A percentile compares a stretch with the other conserved stretches of the same genome.
These are phyloP conservation scores for Colletotrichum sp. DNA, from an alignment of 2,329 filamentous ascomycete genomes.

Conservation along the genomic window DNA sequence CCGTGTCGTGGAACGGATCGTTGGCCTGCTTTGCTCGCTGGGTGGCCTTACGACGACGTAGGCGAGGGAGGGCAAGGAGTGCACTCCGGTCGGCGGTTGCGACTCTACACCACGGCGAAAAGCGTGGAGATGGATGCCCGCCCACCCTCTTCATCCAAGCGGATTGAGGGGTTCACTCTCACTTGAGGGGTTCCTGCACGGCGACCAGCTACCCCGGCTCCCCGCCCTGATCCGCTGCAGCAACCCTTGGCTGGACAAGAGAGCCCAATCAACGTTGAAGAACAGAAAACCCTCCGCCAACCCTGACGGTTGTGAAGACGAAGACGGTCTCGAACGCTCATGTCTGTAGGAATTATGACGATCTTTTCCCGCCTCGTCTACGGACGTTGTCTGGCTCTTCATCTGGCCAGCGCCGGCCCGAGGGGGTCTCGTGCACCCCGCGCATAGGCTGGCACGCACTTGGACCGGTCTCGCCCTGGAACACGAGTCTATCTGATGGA, in stretches of 20 bases:
- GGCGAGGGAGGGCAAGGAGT: background rate
- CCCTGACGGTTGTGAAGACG: background rate
- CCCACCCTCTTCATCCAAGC: background rate
- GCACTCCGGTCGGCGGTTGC: background rate
- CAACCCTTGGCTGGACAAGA: background rate
- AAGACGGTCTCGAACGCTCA: background rate
- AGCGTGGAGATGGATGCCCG: background rate
- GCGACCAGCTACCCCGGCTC: background rate
- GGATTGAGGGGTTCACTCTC: background rate
- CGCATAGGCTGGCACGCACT: background rate
- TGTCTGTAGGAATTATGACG: background rate
- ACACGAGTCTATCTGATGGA: background rate
- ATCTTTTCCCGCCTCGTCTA: background rate
- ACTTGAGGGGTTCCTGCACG: slow-evolving; percentile 18
- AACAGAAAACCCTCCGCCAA: background rate
- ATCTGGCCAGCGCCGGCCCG: background rate
- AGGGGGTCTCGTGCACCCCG: background rate
- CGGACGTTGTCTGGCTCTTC: background rate
- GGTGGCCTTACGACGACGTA: background rate
- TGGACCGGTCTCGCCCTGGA: background rate
- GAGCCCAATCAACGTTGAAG: background rate
- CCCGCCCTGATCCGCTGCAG: slow-evolving; percentile 14
- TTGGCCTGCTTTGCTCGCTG: background rate
- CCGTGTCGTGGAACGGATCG: background rate
- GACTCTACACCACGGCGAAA: background rate